Base-by-base conservation (phyloP, 169 alveolate genomes). In the Plasmodium ovale region DNA sequence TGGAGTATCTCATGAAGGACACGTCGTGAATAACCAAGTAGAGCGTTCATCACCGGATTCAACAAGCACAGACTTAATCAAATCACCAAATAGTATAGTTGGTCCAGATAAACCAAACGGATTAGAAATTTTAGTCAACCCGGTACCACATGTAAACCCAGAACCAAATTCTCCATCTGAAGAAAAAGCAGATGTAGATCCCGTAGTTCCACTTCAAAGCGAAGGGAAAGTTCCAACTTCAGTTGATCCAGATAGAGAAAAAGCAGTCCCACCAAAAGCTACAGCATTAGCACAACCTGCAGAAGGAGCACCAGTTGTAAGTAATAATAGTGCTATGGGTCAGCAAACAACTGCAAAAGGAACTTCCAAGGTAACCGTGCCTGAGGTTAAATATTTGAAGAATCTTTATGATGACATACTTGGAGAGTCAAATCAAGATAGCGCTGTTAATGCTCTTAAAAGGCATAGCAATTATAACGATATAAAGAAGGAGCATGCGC, bases 361-460 rank as follows among this genome's bases (percentile, higher is more conserved):
- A n/a, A n/a, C n/a, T n/a, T n/a, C n/a, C n/a, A n/a, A n/a, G n/a
- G n/a, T n/a, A n/a, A n/a, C n/a, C n/a, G n/a, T n/a, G n/a, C n/a
- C n/a, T n/a, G n/a, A n/a, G n/a, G n/a, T n/a, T n/a, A n/a, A n/a
- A n/a, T n/a, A n/a, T n/a, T n/a, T n/a, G n/a, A n/a, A n/a, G n/a
- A n/a, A n/a, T n/a, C n/a, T n/a, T n/a, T 65, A n/a, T 42, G 74
- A 65, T 21, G 74, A 65, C 0, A 6, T 65, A 0, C 74, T 65
- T 37, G n/a, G 16, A 0, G 14, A 2, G 5, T 19, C 25, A 65
- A 0, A 65, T 14, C n/a, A 23, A 25, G 14, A 35, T 2, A 33
- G 39, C 1, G 39, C n/a, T 0, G n/a, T 65, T 0, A n/a, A 65
- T 37, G 14, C 0, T 2, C 14, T 0, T 35, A 10, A 3, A 44